These are phyloP conservation scores for Sphaerulina vaccinii DNA, from an alignment of 2,329 filamentous ascomycete species.

Conservation along the genomic window DNA sequence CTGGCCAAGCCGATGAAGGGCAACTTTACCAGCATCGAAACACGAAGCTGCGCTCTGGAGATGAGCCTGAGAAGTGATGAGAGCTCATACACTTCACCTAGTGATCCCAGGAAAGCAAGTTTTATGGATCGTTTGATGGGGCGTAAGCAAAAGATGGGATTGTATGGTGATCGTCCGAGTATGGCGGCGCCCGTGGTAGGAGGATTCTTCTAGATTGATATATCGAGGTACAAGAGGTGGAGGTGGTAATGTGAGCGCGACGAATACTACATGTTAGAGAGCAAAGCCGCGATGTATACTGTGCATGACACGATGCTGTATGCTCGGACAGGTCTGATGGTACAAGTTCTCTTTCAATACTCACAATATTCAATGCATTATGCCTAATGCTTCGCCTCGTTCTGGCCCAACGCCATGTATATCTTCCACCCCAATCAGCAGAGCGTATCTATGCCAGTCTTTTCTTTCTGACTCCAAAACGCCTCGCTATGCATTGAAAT, in stretches of 20 bases:
- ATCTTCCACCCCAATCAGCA: background rate
- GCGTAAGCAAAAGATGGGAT: constrained; percentile 25
- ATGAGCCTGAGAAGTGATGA: constrained; percentile 24
- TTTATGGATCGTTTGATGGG: constrained; percentile 40
- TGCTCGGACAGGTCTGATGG: background rate
- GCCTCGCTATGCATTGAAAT: constrained; percentile 24
- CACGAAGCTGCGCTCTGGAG: constrained; percentile 19
- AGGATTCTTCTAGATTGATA: background rate
- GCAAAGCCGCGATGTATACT: background rate
- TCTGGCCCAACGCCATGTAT: background rate
- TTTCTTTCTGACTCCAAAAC: constrained; percentile 7
- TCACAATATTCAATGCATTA: constrained; percentile 8
- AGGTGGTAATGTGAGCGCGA: background rate
- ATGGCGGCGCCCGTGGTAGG: background rate
- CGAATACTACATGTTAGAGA: background rate
- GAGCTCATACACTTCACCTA: constrained; percentile 4
- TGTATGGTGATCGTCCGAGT: background rate
- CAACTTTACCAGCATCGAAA: background rate
- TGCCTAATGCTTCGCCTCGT: constrained; percentile 2
- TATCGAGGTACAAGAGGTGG: background rate
- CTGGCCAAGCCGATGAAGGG: constrained; percentile 25
- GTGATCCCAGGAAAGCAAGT: constrained; percentile 30
- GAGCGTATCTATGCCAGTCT: background rate
- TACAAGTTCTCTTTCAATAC: constrained; percentile 10
- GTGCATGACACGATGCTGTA: background rate